phyloP scores from a whole-genome alignment of 768 basidiomycete genomes.

The Leccinum uliginosum region DNA sequence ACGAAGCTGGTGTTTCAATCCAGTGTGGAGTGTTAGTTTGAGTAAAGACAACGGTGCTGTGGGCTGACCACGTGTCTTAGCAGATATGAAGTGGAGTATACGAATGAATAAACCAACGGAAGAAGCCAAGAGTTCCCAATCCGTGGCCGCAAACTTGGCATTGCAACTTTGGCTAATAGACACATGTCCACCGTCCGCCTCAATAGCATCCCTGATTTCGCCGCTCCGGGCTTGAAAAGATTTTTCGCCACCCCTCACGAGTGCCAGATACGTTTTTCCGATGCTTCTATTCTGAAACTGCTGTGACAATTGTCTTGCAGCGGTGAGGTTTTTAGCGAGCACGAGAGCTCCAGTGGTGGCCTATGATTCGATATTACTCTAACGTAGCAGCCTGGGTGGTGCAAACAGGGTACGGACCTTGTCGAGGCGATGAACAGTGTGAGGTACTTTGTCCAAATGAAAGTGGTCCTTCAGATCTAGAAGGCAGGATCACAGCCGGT shows the following conservation, averaged over 20 bases:
- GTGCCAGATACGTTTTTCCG: constrained; percentile 58
- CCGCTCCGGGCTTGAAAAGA: constrained; percentile 37
- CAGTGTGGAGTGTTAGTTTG: constrained; percentile 53
- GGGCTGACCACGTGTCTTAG: constrained; percentile 31
- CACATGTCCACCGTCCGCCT: constrained; percentile 42
- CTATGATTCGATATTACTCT: constrained; percentile 29
- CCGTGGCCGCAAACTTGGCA: constrained; percentile 34
- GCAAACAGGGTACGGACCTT: constrained; percentile 38
- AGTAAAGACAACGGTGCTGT: constrained; percentile 52
- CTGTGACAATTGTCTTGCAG: constrained; percentile 47
- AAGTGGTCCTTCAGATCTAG: constrained; percentile 31
- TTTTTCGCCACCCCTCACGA: constrained; percentile 51
- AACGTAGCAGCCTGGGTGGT: not conserved
- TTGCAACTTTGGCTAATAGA: constrained; percentile 27
- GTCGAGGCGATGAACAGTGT: constrained; percentile 62
- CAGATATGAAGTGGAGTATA: constrained; percentile 15
- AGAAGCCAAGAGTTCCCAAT: constrained; percentile 56
- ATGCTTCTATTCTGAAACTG: constrained; percentile 49
- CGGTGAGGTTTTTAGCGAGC: constrained; percentile 42
- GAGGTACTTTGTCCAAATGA: constrained; percentile 34
- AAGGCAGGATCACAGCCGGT: not conserved
- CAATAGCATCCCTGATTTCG: constrained; percentile 44
- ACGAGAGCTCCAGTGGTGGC: constrained; percentile 59
- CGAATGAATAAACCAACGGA: constrained; percentile 42
- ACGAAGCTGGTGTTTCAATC: constrained; percentile 69